Evolutionary conservation across 179 eudicot genomes (phyloP), one percentile per base, ranked within the genome.

Genomic region (Gypsophila paniculata): DNA sequence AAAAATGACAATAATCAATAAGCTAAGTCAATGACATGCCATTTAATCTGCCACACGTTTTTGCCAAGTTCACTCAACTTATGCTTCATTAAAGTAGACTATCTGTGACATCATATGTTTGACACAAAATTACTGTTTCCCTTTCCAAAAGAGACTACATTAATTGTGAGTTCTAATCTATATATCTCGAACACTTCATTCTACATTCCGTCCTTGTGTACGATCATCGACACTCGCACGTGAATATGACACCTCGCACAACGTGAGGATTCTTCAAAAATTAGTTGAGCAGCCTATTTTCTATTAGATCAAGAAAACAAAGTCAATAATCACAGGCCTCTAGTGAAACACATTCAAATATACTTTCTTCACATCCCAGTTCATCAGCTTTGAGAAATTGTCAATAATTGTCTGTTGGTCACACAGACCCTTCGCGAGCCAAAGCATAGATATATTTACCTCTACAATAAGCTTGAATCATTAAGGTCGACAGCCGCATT

Each of bases 391-490:
- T 11, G 10, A 69, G 5, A 26, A 14, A 23, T 46, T 38, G 22
- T 70, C 70, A 54, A 26, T 15, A 55, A 60, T 65, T 66, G 52
- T 39, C 12, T 44, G 29, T 51, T 51, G 64, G 29, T 14, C 26
- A 15, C 29, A 69, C 18, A 78, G 36, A 61, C 49, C 26, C 32
- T 54, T 44, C 42, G 55, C 22, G 29, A 54, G 55, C 72, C 59
- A 53, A 68, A 71, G 46, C n/a, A 76, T n/a, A 55, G 6, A 60
- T 36, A 71, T 60, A n/a, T 62, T 70, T 85, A 92, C 98, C 98
- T 90, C 96, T 88, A 64, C 88, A 87, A 32, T 80, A 26, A 46
- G 91, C 79, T 83, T 92, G 92, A 64, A 90, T 84, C 71, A 72
- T 81, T 76, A 86, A 77, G 54, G 92, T 82, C 70, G 91, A 81